Conservation (phyloP, 2,329 filamentous ascomycete species). For the Ramularia endophylla region DNA sequence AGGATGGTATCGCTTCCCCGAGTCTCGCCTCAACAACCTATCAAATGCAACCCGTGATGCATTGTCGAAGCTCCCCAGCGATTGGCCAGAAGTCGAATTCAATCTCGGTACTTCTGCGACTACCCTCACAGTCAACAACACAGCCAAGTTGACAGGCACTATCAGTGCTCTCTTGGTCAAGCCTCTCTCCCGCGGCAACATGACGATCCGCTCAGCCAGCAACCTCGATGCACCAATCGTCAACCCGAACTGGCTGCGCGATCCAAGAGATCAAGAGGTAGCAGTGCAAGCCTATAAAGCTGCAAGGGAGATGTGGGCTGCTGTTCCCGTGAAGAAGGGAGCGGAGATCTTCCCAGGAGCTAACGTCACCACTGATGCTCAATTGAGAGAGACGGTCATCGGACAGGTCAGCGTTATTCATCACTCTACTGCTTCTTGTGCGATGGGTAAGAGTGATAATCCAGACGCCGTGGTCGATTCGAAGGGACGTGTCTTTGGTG, state of each 20-base stretch:
- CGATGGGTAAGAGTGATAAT: conserved; percentile 28
- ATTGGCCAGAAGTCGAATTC: conserved; percentile 33
- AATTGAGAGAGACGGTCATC: conserved; percentile 36
- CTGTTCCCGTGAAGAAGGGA: conserved; percentile 27
- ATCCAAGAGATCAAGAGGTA: conserved; percentile 29
- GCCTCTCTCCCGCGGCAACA: conserved; percentile 32
- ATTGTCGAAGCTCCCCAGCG: conserved; percentile 22
- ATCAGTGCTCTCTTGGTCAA: conserved; percentile 29
- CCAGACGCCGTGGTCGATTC: conserved; percentile 33
- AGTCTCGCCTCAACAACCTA: conserved; percentile 14
- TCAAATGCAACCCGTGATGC: conserved; percentile 3
- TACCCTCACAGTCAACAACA: conserved; percentile 18
- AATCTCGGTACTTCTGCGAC: conserved; percentile 6
- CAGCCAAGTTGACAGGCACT: conserved; percentile 29
- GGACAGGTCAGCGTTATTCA: conserved; percentile 11
- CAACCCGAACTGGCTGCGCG: conserved; percentile 34
- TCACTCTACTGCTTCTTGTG: conserved; percentile 13
- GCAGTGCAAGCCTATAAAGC: conserved; percentile 31
- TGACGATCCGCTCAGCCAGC: conserved; percentile 29
- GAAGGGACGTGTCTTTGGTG: conserved; percentile 33
- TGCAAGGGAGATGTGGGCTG: conserved; percentile 23
- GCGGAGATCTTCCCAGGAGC: conserved; percentile 36
- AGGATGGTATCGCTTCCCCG: conserved; percentile 15
- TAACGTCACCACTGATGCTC: conserved; percentile 36
- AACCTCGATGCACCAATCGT: conserved; percentile 29